Percentiles rank a stretch among this genome's conserved stretches.
These are phyloP conservation scores for Fraxinus floribunda DNA, from an alignment of 305 asterid genomes.

Conservation along the genomic window DNA sequence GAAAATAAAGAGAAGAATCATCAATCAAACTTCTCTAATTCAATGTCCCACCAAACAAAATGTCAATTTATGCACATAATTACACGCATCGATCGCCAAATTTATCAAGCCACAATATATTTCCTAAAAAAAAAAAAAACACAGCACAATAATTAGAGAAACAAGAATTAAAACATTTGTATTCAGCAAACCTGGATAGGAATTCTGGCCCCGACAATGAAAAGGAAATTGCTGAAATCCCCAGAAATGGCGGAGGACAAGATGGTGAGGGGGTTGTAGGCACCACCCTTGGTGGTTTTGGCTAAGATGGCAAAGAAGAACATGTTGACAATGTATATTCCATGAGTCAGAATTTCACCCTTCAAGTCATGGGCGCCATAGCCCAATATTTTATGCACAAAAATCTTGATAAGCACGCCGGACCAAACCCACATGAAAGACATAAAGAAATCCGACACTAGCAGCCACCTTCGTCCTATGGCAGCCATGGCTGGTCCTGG, in stretches of 20 bases:
- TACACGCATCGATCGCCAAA: not conserved
- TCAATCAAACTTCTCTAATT: not conserved
- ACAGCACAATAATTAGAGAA: too few species aligned
- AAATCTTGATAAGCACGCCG: constrained; percentile 58
- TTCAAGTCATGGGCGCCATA: constrained; percentile 46
- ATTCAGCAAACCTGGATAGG: constrained; percentile 64
- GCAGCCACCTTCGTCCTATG: constrained; percentile 33
- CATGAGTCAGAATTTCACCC: constrained; percentile 58
- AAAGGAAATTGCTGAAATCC: constrained; percentile 59
- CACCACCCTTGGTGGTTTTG: constrained; percentile 59
- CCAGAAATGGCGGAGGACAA: constrained; percentile 70
- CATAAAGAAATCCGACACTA: constrained; percentile 62
- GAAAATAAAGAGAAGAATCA: not conserved
- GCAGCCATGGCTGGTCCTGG: constrained; percentile 22
- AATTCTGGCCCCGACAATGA: constrained; percentile 70
- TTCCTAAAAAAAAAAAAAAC: not conserved
- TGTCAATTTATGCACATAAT: not conserved
- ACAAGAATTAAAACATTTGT: not conserved
- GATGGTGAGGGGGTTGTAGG: constrained; percentile 75
- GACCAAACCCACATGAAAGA: constrained; percentile 88
- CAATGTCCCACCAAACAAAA: not conserved
- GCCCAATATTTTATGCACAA: constrained; percentile 53
- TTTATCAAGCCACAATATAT: not conserved
- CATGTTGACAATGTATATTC: constrained; percentile 54
- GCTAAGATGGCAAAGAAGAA: constrained; percentile 63